Base-by-base conservation (phyloP, 2,329 filamentous ascomycete genomes). In the Ceratocystis cubensis region DNA sequence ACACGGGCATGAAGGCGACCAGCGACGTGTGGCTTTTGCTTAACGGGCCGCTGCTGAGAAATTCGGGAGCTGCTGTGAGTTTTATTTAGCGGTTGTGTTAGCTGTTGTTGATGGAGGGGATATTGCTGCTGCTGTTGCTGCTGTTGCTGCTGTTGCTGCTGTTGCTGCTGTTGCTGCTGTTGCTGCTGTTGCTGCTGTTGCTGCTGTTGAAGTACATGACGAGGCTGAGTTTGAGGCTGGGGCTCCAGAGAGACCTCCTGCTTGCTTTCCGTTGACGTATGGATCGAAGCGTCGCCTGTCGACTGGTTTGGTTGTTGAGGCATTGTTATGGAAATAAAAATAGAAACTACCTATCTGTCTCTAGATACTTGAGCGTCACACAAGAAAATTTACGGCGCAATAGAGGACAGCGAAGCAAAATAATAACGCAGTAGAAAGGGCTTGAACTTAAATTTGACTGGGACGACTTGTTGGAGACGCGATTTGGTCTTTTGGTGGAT, bases 11-110 rank as follows among this genome's bases (percentile, higher is more conserved):
- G 65, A 8, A 68, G 53, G 63, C 67, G 67, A 41, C 67, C 61
- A 6, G 67, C 67, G 10, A 68, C 64, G 46, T 68, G 67, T 22
- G 64, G 20, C 50, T 68, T 68, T 61, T 66, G 67, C 56, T 68
- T 68, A 15, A 61, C 67, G 22, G 64, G 48, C 37, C 67, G 67
- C 53, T 68, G 67, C 20, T 68, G 67, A 5, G 67, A 68, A 44
- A 68, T 64, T 28, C 67, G 67, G 46, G 64, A 63, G 64, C 28
- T 59, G 45, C 44, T 56, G n/a, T 59, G 56, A 2, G 56, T 59
- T 59, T 59, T 59, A 20, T 28, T 28, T 20, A 59, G 28, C 1
- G 8, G 48, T 53, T 53, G 48, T 53, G 48, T 13, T 15, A 53
- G 48, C 13, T 10, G n/a, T 8, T 50, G 48, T 5, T 63, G 61